Base-by-base conservation (phyloP, 352 stramenopile species). In the Phytophthora brassicae region DNA sequence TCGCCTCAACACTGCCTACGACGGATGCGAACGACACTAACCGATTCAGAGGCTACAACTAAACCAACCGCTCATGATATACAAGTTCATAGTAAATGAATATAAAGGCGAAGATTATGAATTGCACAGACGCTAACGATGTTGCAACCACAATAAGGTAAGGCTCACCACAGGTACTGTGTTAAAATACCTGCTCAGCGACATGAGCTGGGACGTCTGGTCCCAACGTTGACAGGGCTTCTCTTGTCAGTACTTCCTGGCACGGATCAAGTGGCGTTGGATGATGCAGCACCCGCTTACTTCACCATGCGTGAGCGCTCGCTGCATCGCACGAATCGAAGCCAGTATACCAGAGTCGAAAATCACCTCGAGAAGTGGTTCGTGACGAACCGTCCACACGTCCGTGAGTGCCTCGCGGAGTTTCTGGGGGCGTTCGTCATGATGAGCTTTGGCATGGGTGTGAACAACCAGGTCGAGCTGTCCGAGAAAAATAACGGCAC, bases 31-130 rank as follows among this genome's bases (percentile, higher is more conserved):
- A 63, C 29, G 66, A 66, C 19, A 63, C 67, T 38, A 60, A 43
- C n/a, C 6, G 31, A 38, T 74, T 66, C 48, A 45, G 60, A 36
- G 64, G 20, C 52, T 56, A 45, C 48, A 71, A 55, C 29, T 57
- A 19, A 60, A 48, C 20, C 29, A 57, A 8, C 31, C 51, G 45
- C 46, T 50, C 31, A 41, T 51, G 23, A 66, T 49, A 66, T 41
- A 49, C 46, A 47, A 46, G 33, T 60, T 51, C 58, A 50, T 60
- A 38, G 31, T 7, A 49, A 50, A 26, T 49, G 36, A 59, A 59
- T 57, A 58, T 55, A 59, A 57, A 16, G 50, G 43, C 22, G 29
- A 68, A 56, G n/a, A n/a, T n/a, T 63, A 56, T 56, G 42, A 51
- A 51, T 49, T 24, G 12, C 28, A 50, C 14, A 14, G 5, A 9